These are phyloP conservation scores for Lyophyllum atratum DNA, from an alignment of 768 basidiomycete genomes.

Conservation along the genomic window DNA sequence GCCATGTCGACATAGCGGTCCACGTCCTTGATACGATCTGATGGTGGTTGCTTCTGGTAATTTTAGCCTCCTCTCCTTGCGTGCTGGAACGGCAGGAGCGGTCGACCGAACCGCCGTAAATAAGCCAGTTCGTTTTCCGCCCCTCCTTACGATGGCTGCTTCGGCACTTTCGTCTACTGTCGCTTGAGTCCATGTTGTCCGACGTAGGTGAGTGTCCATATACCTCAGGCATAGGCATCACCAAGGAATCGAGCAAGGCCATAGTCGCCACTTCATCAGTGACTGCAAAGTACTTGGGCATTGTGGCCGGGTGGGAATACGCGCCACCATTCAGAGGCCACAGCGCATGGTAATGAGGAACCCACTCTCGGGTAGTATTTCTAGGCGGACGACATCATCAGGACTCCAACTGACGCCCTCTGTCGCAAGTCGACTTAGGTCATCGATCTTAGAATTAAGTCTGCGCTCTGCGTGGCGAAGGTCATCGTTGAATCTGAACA, in stretches of 20 bases:
- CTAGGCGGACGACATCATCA: slow-evolving; percentile 35
- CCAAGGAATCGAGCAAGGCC: slow-evolving; percentile 36
- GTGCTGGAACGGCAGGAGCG: slow-evolving; percentile 43
- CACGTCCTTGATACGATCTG: slow-evolving; percentile 48
- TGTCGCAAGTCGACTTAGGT: slow-evolving; percentile 41
- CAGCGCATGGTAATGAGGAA: slow-evolving; percentile 40
- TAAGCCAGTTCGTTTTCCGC: slow-evolving; percentile 52
- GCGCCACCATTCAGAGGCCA: slow-evolving; percentile 39
- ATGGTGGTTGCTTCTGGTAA: slow-evolving; percentile 43
- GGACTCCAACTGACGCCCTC: slow-evolving; percentile 27
- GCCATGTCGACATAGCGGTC: slow-evolving; percentile 48
- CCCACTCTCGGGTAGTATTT: slow-evolving; percentile 50
- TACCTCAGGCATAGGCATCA: slow-evolving; percentile 42
- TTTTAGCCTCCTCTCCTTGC: slow-evolving; percentile 45
- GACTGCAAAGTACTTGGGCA: slow-evolving; percentile 37
- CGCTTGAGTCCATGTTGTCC: slow-evolving; percentile 29
- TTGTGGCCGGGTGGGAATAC: slow-evolving; percentile 40
- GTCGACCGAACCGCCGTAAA: slow-evolving; percentile 48
- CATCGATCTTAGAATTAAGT: slow-evolving; percentile 34
- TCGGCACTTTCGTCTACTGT: slow-evolving; percentile 45
- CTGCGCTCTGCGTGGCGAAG: slow-evolving; percentile 51
- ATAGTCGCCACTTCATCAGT: slow-evolving; percentile 52
- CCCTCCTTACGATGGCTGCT: slow-evolving; percentile 40
- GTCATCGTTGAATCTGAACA: slow-evolving; percentile 40
- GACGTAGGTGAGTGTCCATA: slow-evolving; percentile 42